Base-by-base conservation (phyloP, 768 basidiomycete genomes). In the Hortiboletus campestris region DNA sequence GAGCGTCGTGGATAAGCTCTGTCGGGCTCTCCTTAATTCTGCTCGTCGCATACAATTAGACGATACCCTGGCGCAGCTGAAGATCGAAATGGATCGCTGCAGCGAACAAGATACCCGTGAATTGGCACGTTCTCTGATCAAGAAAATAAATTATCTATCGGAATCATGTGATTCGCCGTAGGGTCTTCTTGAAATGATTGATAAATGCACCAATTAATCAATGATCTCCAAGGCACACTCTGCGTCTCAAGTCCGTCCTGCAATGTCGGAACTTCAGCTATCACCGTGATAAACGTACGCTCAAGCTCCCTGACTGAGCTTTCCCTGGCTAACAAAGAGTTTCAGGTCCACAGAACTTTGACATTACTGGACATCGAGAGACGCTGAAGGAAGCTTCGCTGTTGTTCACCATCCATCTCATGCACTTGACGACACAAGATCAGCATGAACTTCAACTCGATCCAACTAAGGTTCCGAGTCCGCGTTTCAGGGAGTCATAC, bases 381-480 rank as follows among this genome's bases (percentile, higher is more conserved):
- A 51, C 56, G 1, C n/a, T 58, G 19, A 59, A 57, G n/a, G 63
- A 57, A 17, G 57, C 68, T 20, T 60, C 58, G 5, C 29, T 70
- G 34, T 46, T 56, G 45, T 66, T 63, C 34, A 72, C 66, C 6
- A 55, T 70, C 34, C 62, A 68, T 46, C 58, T 56, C 22, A 68
- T 70, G 68, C 59, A 70, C 46, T 31, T 72, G 25, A 70, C 68
- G 10, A n/a, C 64, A 0, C 61, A 70, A 59, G 70, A 70, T 32
- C 60, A 58, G 6, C 68, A 72, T n/a, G 62, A 72, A 0, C 60
- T 70, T 17, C 70, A 70, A 17, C 58, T 70, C 3, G 55, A 70
- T 59, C 6, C 55, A 4, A 60, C 49, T 0, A 55, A 47, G 31
- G 53, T 66, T 2, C 70, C 66, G 1, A 56, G 36, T 38, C 68